These are phyloP conservation scores for Knoxdaviesia capensis DNA, from an alignment of 2,329 filamentous ascomycete species.

Conservation along the genomic window DNA sequence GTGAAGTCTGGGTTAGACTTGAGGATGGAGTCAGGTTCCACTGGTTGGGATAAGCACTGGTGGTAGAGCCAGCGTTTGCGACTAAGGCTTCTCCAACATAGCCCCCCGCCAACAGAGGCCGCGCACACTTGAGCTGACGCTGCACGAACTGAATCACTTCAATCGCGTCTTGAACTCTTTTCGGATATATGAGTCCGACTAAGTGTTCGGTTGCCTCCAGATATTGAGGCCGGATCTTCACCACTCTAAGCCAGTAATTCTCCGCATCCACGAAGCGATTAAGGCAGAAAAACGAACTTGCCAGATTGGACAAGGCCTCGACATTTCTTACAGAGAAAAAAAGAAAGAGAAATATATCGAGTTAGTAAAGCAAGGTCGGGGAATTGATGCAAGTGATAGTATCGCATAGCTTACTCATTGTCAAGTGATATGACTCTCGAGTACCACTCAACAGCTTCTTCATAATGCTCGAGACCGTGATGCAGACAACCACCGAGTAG, in stretches of 20 bases:
- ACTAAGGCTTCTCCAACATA: too few species aligned
- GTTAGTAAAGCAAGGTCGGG: constrained; percentile 6
- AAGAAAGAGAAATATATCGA: constrained; percentile 9
- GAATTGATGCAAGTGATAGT: background rate
- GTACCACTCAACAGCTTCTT: constrained; percentile 58
- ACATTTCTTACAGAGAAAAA: constrained; percentile 42
- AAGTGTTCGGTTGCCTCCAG: constrained; percentile 93
- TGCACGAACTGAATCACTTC: constrained; percentile 76
- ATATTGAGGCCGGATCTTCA: constrained; percentile 66
- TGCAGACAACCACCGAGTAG: constrained; percentile 77
- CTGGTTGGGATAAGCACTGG: too few species aligned
- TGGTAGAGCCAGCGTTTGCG: too few species aligned
- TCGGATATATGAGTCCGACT: constrained; percentile 69
- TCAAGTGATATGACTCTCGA: constrained; percentile 38
- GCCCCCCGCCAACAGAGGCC: too few species aligned
- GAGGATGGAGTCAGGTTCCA: background rate
- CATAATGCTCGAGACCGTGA: constrained; percentile 73
- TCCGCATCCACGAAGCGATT: constrained; percentile 70
- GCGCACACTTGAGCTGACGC: constrained; percentile 27
- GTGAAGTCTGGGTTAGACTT: constrained; percentile 1
- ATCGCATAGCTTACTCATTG: constrained; percentile 23
- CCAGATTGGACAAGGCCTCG: constrained; percentile 84
- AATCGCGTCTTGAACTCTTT: constrained; percentile 68
- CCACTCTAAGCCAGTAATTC: constrained; percentile 65
- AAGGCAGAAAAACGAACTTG: constrained; percentile 71